Evolutionary conservation across 1,139 yeast species (phyloP).

Genomic region (Kodamaea anthophila): DNA sequence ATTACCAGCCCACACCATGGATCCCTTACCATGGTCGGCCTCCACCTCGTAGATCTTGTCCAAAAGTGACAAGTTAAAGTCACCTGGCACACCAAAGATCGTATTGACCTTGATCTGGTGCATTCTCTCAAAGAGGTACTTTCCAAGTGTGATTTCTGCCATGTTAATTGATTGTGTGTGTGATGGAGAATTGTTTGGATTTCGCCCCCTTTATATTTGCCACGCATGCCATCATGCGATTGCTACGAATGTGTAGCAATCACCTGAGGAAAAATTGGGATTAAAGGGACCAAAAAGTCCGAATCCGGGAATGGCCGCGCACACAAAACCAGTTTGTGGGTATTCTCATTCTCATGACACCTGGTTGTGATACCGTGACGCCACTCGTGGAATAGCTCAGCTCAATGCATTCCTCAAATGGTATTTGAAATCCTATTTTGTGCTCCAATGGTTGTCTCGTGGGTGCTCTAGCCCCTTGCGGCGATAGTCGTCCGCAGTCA

Average conservation of each 20-base stretch:
- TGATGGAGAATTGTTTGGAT: constrained; percentile 1
- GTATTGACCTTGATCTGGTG: constrained; percentile 57
- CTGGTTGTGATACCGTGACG: too few relatives aligned
- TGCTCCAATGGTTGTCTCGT: too few relatives aligned
- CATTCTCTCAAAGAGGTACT: constrained; percentile 57
- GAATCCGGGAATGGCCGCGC: constrained; percentile 2
- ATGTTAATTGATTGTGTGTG: constrained; percentile 6
- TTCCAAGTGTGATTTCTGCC: constrained; percentile 45
- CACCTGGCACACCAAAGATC: constrained; percentile 76
- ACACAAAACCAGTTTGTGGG: not conserved
- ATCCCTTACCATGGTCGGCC: constrained; percentile 19
- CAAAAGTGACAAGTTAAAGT: constrained; percentile 62
- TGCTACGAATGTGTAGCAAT: constrained; percentile 4
- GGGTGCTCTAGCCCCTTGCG: too few relatives aligned
- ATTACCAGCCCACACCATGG: constrained; percentile 61
- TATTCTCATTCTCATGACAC: too few relatives aligned
- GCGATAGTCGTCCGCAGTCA: too few relatives aligned
- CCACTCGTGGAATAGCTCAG: too few relatives aligned
- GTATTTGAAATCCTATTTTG: too few relatives aligned
- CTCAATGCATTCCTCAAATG: too few relatives aligned
- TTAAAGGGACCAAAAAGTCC: constrained; percentile 1
- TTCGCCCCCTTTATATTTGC: constrained; percentile 4
- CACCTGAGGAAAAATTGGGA: constrained; percentile 6
- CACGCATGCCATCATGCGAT: constrained; percentile 4
- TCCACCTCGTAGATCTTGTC: constrained; percentile 61